Evolutionary conservation across 2,329 filamentous ascomycete species (phyloP).

Genomic region (Teratosphaeriaceae sp.): DNA sequence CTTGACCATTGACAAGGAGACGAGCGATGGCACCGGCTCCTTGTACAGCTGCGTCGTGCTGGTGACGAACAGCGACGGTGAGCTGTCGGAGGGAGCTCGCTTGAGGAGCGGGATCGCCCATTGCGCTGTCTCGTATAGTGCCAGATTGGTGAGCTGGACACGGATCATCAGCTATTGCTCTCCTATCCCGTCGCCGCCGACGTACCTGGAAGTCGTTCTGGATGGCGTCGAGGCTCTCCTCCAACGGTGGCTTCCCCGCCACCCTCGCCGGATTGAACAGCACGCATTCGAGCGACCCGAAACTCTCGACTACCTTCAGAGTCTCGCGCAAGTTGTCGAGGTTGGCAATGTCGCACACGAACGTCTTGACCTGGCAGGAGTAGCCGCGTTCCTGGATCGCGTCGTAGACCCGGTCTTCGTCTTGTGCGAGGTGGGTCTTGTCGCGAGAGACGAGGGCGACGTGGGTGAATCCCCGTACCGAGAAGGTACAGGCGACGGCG

Average conservation of each 20-base stretch:
- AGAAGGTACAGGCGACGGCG: slow-evolving; percentile 36
- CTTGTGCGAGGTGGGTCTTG: slow-evolving; percentile 32
- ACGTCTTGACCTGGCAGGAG: slow-evolving; percentile 37
- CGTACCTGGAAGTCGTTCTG: slow-evolving; percentile 45
- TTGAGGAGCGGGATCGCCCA: slow-evolving; percentile 41
- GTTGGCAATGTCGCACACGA: slow-evolving; percentile 41
- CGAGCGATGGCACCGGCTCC: slow-evolving; percentile 41
- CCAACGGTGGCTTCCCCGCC: slow-evolving; percentile 35
- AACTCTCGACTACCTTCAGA: slow-evolving; percentile 38
- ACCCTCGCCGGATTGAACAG: slow-evolving; percentile 50
- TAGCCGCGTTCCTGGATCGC: slow-evolving; percentile 27
- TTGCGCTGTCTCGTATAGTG: slow-evolving; percentile 43
- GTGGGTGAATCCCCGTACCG: slow-evolving; percentile 39
- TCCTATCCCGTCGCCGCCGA: neutral
- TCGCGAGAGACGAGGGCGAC: slow-evolving; percentile 45
- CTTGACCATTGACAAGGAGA: slow-evolving; percentile 46
- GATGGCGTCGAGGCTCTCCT: slow-evolving; percentile 39
- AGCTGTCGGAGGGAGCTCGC: slow-evolving; percentile 28
- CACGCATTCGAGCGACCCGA: slow-evolving; percentile 40
- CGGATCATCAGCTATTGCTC: slow-evolving; percentile 4
- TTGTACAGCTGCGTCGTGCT: slow-evolving; percentile 41
- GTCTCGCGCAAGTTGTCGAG: slow-evolving; percentile 31
- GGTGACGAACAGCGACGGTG: slow-evolving; percentile 45
- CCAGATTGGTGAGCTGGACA: slow-evolving; percentile 40
- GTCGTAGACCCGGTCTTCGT: slow-evolving; percentile 24